Evolutionary conservation across 1,139 yeast genomes (phyloP), one percentile per base, ranked within the genome.

Genomic region (Scheffersomyces segobiensis): DNA sequence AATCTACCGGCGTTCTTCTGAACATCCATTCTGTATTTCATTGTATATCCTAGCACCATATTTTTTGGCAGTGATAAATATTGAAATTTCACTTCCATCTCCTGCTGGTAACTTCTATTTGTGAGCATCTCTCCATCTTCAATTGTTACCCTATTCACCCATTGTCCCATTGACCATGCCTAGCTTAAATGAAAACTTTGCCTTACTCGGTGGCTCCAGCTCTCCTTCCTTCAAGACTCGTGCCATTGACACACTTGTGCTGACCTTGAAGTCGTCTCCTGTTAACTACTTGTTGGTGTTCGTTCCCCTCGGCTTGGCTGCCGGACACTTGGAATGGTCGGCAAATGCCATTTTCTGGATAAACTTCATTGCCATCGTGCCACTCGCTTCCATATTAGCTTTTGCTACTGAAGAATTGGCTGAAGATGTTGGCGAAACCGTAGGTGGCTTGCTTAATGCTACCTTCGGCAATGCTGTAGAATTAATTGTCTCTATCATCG

Each of bases 391-490:
- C 2, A 80, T 92, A 46, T 80, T 93, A 60, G 95, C 97, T 0
- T 93, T 81, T 76, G 96, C 98, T 19, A 95, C 99, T 1, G 99
- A 95, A 72, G 97, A 93, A 69, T 81, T 95, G 61, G 87, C 97
- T 50, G 91, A 86, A 60, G 87, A 89, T 64, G 93, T 92, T 24
- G 98, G 98, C 51, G 83, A 91, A 68, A 93, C 98, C 8, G 66
- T 93, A 39, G 98, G 98, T 20, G 98, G 98, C 0, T 81, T 95
- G 63, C 80, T 95, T 68, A 95, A 95, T 76, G 98, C 98, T 3
- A 93, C 98, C 10, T 91, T 95, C 71, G 99, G 99, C 60, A 95
- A 95, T 74, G 98, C 74, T 78, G 84, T 80, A 39, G 99, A 95
- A 76, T 86, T 96, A 64, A 95, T 95, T 73, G 98, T 95, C 53